phyloP scores from a whole-genome alignment of 345 rosid genomes.

The Ceriops tagal region DNA sequence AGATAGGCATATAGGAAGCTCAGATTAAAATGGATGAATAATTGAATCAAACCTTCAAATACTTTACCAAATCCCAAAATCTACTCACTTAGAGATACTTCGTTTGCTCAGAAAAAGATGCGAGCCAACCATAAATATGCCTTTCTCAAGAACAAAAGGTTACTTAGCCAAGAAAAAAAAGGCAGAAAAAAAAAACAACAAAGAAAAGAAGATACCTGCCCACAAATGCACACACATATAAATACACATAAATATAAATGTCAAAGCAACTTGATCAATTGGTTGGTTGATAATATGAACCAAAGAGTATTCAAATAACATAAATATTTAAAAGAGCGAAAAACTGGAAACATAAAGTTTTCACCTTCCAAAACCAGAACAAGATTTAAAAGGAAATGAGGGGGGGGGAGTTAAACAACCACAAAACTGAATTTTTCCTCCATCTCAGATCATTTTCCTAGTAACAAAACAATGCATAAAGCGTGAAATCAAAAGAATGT shows the following conservation, averaged over 20 bases:
- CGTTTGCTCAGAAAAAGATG: neutral
- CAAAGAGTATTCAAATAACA: too few relatives aligned
- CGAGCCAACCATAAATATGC: neutral
- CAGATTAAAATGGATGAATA: neutral
- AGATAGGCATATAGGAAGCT: neutral
- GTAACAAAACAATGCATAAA: conserved; percentile 20
- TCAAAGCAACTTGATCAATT: too few relatives aligned
- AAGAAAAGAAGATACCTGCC: neutral
- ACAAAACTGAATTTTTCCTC: conserved; percentile 10
- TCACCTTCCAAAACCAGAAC: neutral
- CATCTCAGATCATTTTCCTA: conserved; percentile 21
- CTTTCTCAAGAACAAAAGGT: neutral
- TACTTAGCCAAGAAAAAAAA: neutral
- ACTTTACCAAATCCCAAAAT: neutral
- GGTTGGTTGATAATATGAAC: too few relatives aligned
- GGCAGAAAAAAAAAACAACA: neutral
- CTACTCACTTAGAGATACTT: neutral
- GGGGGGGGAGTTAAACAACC: neutral
- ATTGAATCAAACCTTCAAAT: neutral
- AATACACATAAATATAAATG: too few relatives aligned
- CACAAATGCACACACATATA: too few relatives aligned
- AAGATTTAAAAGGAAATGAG: neutral
- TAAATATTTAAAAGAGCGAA: conserved; percentile 5
- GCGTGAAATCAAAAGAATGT: conserved; percentile 10
- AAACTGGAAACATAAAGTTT: conserved; percentile 1